Evolutionary conservation across 2,329 filamentous ascomycete genomes (phyloP), one percentile per base, ranked within the genome.

Genomic region (Alternaria sp.): DNA sequence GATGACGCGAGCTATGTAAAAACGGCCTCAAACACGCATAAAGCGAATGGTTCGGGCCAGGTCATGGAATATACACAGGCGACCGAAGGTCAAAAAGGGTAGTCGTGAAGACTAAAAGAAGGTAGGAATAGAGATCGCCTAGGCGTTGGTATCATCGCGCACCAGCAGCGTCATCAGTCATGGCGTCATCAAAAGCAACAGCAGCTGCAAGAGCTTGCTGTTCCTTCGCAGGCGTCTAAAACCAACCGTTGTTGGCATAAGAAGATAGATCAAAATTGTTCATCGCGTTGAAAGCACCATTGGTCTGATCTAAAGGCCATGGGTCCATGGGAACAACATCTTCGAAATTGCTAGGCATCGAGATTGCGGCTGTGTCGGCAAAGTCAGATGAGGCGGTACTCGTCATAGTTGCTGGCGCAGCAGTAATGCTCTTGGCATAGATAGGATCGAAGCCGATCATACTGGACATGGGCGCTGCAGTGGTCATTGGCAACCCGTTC

Each of bases 161-260:
- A 66, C 73, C 71, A 73, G 71, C 68, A 75, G 68, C 73, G 72
- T 79, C 76, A 76, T 78, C 68, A 76, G 65, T 79, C 77, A 73
- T 71, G 58, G 67, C 70, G 70, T 72, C 70, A 68, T 72, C 68
- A 72, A 68, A 67, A 36, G 62, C 48, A 64, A 54, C 58, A 64
- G 61, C 48, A 61, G 61, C 62, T 56, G 28, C 11, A 24, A 34
- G 41, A 62, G 59, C 57, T 51, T n/a, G 46, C 61, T 60, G 55
- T 39, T 46, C 57, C 62, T 64, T 66, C 61, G 55, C 59, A 63
- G 61, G 65, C 67, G 65, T 69, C 70, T 77, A 78, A 60, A 73
- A 64, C 75, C 76, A 78, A 57, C 58, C 68, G 54, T 59, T 72
- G 59, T 67, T 70, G 49, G 67, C 41, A 59, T 68, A 75, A 61